A percentile compares a stretch with the other conserved stretches of the same genome.
phyloP scores from a whole-genome alignment of 768 basidiomycete species.

The Lactarius indigo region DNA sequence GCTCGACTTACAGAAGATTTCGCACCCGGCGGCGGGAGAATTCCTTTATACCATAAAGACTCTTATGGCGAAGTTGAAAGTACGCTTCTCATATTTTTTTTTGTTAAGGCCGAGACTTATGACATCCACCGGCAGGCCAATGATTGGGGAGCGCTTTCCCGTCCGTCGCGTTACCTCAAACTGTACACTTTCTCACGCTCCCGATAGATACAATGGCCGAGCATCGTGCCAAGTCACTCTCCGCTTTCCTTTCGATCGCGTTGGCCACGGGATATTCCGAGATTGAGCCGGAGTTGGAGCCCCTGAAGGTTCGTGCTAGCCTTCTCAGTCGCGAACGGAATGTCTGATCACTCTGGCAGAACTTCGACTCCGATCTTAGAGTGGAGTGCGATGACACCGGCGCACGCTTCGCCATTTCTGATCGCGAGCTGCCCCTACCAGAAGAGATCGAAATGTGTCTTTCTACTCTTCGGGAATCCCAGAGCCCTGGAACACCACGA shows the following conservation, averaged over 20 bases:
- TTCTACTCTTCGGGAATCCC: slow-evolving; percentile 27
- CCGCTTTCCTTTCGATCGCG: slow-evolving; percentile 43
- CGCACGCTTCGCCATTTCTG: slow-evolving; percentile 35
- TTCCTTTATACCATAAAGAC: slow-evolving; percentile 37
- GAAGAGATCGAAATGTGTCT: slow-evolving; percentile 32
- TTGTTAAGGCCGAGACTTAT: background rate
- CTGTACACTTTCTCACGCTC: background rate
- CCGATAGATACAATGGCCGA: slow-evolving; percentile 47
- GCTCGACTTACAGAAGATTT: slow-evolving; percentile 46
- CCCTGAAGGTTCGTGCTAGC: slow-evolving; percentile 42
- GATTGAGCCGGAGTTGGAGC: slow-evolving; percentile 43
- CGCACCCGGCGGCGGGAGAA: slow-evolving; percentile 49
- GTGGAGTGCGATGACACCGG: slow-evolving; percentile 40
- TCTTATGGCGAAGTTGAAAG: slow-evolving; percentile 18
- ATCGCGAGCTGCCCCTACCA: slow-evolving; percentile 19
- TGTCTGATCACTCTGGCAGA: slow-evolving; percentile 33
- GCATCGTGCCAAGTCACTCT: slow-evolving; percentile 40
- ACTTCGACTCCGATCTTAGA: slow-evolving; percentile 47
- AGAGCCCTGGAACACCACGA: slow-evolving; percentile 35
- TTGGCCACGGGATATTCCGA: slow-evolving; percentile 47
- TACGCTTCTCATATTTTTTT: background rate
- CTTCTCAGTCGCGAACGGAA: too few species aligned
- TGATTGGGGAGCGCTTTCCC: slow-evolving; percentile 63
- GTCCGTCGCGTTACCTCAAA: slow-evolving; percentile 36
- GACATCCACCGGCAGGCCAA: slow-evolving; percentile 40